phyloP scores from a whole-genome alignment of 306 rosid genomes.

The Fragaria iinumae region DNA sequence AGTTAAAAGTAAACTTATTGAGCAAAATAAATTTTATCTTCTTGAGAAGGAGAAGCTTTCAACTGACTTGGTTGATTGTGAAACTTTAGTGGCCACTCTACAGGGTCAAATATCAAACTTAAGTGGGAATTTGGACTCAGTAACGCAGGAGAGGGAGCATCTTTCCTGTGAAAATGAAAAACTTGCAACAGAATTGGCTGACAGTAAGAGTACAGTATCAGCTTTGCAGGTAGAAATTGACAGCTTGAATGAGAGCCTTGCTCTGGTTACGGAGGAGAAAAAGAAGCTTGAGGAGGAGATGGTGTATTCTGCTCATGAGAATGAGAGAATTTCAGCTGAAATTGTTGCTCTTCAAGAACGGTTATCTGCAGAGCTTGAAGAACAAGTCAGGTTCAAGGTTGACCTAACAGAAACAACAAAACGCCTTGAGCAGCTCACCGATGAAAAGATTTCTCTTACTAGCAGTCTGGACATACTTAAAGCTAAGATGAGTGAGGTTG shows the following conservation, averaged over 20 bases:
- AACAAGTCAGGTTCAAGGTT: constrained; percentile 45
- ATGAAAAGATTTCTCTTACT: constrained; percentile 56
- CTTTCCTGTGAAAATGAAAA: constrained; percentile 50
- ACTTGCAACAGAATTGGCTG: constrained; percentile 45
- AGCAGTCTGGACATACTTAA: constrained; percentile 54
- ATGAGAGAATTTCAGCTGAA: constrained; percentile 49
- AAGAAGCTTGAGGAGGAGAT: constrained; percentile 56
- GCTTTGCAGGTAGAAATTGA: constrained; percentile 53
- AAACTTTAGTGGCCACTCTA: constrained; percentile 43
- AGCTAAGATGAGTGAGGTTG: constrained; percentile 48
- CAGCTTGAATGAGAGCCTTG: constrained; percentile 49
- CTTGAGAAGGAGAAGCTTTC: constrained; percentile 57
- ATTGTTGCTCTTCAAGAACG: constrained; percentile 50
- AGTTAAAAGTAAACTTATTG: constrained; percentile 48
- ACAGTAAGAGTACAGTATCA: constrained; percentile 47
- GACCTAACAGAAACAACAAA: constrained; percentile 47
- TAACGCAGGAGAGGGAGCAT: constrained; percentile 53
- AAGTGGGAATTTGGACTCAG: constrained; percentile 43
- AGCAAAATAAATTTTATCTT: constrained; percentile 52
- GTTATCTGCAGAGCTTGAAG: constrained; percentile 48
- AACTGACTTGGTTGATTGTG: constrained; percentile 47
- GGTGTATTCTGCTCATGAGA: constrained; percentile 45
- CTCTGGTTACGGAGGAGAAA: constrained; percentile 48
- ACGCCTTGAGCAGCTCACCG: constrained; percentile 57
- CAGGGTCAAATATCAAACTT: constrained; percentile 59